Evolutionary conservation across 192 early-diverging fungal species (phyloP).

Genomic region (Coemansia nantahalensis): DNA sequence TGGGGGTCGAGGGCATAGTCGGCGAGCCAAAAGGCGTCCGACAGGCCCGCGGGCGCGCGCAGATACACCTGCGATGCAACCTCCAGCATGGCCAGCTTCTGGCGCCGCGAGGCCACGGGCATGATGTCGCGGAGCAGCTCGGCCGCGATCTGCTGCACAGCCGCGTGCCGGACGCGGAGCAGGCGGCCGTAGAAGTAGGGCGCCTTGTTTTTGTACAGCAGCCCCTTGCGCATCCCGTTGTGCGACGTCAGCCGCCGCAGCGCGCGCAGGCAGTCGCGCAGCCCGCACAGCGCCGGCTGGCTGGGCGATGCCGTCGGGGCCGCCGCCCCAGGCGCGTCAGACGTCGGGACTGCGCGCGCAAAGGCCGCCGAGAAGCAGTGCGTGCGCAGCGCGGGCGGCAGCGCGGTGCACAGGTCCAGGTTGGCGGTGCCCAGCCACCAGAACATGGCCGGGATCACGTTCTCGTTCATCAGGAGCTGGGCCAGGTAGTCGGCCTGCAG

Average conservation of each 20-base stretch:
- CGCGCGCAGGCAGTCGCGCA: conserved; percentile 25
- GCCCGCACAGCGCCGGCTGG: conserved; percentile 22
- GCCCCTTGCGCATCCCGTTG: conserved; percentile 46
- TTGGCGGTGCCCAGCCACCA: conserved; percentile 51
- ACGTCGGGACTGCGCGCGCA: conserved; percentile 3
- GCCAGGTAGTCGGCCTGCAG: conserved; percentile 48
- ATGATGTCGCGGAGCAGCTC: conserved; percentile 49
- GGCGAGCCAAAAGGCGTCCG: conserved; percentile 36
- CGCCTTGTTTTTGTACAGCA: conserved; percentile 51
- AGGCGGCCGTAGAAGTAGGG: conserved; percentile 32
- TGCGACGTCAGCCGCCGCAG: conserved; percentile 41
- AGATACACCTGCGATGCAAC: conserved; percentile 28
- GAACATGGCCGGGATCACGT: conserved; percentile 45
- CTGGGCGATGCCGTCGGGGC: conserved; percentile 3
- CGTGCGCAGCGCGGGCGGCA: conserved; percentile 17
- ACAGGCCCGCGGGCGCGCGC: conserved; percentile 17
- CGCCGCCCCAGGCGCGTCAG: no score
- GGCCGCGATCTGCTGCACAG: conserved; percentile 23
- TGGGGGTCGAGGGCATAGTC: conserved; percentile 42
- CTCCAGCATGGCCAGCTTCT: conserved; percentile 25
- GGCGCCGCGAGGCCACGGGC: conserved; percentile 35
- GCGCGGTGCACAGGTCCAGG: conserved; percentile 13
- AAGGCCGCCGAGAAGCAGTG: conserved; percentile 25
- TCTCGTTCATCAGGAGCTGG: conserved; percentile 50
- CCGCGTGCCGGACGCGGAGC: conserved; percentile 3